These are phyloP conservation scores for Clitopilus hobsonii DNA, from an alignment of 768 basidiomycete species.

Conservation along the genomic window DNA sequence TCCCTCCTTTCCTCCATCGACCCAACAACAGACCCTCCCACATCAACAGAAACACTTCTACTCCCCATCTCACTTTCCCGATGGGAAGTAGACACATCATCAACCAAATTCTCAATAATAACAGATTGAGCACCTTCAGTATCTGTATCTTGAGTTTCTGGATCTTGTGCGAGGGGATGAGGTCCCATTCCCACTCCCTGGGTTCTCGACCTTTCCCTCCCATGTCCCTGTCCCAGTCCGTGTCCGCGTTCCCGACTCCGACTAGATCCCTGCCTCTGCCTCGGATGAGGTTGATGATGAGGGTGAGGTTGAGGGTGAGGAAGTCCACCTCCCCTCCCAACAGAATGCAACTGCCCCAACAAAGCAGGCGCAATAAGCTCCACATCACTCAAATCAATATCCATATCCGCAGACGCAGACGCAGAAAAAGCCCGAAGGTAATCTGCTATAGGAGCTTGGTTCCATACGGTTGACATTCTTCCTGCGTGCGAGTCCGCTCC, in stretches of 20 bases:
- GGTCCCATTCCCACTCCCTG: no score
- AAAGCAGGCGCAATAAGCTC: background rate
- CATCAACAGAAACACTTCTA: background rate
- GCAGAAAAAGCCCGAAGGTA: constrained; percentile 37
- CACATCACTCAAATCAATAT: background rate
- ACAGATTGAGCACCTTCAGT: constrained; percentile 38
- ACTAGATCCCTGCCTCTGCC: no score
- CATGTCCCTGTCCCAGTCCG: no score
- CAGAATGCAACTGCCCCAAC: background rate
- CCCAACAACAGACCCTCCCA: background rate
- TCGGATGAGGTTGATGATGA: no score
- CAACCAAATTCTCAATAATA: constrained; percentile 23
- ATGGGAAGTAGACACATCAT: constrained; percentile 10
- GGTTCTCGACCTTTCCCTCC: no score
- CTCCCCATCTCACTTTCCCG: background rate
- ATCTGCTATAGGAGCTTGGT: constrained; percentile 49
- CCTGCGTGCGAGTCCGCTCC: constrained; percentile 9
- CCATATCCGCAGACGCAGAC: no score
- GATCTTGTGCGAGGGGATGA: no score
- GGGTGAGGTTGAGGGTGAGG: no score
- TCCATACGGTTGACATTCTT: constrained; percentile 62
- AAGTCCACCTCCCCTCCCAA: no score
- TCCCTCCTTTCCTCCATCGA: no score
- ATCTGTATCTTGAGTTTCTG: constrained; percentile 6
- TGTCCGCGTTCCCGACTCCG: no score